Evolutionary conservation across 371 early-diverging fungal species (phyloP), one percentile per base, ranked within the genome.

Genomic region (Mortierella sp.): DNA sequence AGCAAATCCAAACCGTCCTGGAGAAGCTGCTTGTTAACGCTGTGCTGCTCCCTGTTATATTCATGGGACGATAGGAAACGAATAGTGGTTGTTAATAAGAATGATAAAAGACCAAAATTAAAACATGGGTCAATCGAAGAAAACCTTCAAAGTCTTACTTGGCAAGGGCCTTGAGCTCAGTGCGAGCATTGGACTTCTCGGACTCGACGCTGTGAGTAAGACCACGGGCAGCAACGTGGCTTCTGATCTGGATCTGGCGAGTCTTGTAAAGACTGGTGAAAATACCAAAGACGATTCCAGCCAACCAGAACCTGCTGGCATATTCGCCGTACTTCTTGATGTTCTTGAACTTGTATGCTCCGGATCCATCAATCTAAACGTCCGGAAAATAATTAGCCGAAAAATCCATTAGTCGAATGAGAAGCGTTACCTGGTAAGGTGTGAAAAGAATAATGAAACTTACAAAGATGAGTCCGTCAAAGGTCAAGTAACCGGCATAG

Each of bases 1-100:
- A 89, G 77, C 22, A 88, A 72, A 72, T 93, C 93, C 49, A 91
- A 74, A 64, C 84, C 75, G 74, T 93, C 93, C 75, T 88, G 90
- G 61, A 90, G 59, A 14, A 93, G 71, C 71, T 87, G 86, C 66
- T 84, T 86, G 62, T 75, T 79, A 35, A 88, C 73, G 43, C 73
- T 80, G 55, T 70, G 26, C 63, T 88, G 86, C 57, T 91, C 90
- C 76, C 90, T 89, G 81, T 11, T 35, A 62, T 35, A 12, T 14
- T 12, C 10, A 55, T 51, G n/a, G 8, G 51, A n/a, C 18, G n/a
- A 51, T 51, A n/a, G n/a, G 10, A 26, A 20, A 35, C 28, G 32
- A 28, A 63, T 51, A 32, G 30, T 14, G 51, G 16, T 5, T 39
- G 45, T 22, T 43, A 64, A 14, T 1, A 54, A 0, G 35, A 6